Conservation (phyloP, 495 filamentous ascomycete species). For the Talaromyces ruber region DNA sequence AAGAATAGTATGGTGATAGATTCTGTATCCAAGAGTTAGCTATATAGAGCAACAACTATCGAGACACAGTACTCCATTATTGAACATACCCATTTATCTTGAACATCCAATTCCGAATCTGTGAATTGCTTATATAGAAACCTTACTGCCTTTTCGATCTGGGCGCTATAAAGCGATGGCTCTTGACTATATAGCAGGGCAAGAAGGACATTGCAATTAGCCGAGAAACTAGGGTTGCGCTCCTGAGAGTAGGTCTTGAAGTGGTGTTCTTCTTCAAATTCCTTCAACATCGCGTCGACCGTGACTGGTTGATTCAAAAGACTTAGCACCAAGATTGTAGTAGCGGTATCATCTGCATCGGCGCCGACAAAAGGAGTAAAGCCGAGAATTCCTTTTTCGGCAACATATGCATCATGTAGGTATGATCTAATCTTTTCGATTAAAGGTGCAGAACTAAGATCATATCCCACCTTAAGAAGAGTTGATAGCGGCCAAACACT, state of each 20-base stretch:
- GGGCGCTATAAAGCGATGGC: constrained; percentile 5
- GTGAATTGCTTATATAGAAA: constrained; percentile 13
- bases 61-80: constrained; percentile 8
- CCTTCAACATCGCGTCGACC: constrained; percentile 19
- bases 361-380: constrained; percentile 23
- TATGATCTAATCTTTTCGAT: neutral
- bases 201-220: constrained; percentile 35
- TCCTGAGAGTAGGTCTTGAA: constrained; percentile 34
- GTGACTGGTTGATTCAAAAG: constrained; percentile 16
- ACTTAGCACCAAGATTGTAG: constrained; percentile 23
- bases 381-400: constrained; percentile 11
- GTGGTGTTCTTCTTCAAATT: constrained; percentile 22
- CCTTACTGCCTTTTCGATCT: constrained; percentile 13
- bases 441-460: neutral
- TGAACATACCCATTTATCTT: constrained; percentile 3
- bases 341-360: constrained; percentile 43
- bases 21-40: constrained; percentile 4
- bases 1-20: constrained; percentile 1
- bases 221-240: constrained; percentile 27
- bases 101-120: neutral
- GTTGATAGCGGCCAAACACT: constrained; percentile 21
- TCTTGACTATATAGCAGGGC: constrained; percentile 18
- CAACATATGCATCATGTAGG: neutral
- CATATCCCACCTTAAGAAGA: constrained; percentile 9
- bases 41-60: constrained; percentile 16